phyloP scores from a whole-genome alignment of 441 rosid genomes.

The Viola pubescens region DNA sequence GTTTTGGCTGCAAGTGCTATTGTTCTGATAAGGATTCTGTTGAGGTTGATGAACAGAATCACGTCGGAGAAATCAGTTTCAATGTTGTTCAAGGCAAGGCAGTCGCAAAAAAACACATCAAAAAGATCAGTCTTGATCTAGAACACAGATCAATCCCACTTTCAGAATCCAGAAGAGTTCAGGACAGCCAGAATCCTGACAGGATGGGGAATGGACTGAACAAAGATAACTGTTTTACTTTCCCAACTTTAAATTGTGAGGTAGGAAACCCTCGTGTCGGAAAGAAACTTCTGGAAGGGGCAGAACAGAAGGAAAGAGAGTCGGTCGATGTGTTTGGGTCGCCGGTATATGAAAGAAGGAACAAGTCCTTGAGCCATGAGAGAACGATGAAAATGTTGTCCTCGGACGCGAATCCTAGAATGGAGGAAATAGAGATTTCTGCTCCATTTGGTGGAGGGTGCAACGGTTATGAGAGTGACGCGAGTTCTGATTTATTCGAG shows the following conservation, averaged over 20 bases:
- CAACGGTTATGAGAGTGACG: constrained; percentile 50
- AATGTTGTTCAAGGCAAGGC: constrained; percentile 21
- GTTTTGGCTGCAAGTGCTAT: constrained; percentile 53
- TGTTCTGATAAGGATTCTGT: constrained; percentile 56
- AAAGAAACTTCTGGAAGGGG: constrained; percentile 23
- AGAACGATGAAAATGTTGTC: constrained; percentile 35
- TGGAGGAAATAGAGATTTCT: constrained; percentile 26
- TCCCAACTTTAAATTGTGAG: constrained; percentile 21
- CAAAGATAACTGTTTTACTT: constrained; percentile 22
- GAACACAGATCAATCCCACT: constrained; percentile 7
- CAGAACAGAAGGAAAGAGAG: constrained; percentile 30
- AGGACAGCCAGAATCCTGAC: constrained; percentile 14
- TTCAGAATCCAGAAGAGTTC: constrained; percentile 15
- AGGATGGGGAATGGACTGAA: constrained; percentile 15
- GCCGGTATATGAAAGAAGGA: constrained; percentile 30
- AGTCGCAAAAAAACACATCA: constrained; percentile 8
- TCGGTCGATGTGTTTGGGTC: constrained; percentile 63
- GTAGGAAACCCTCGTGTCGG: constrained; percentile 25
- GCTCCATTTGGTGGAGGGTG: constrained; percentile 10
- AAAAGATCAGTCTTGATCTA: constrained; percentile 6
- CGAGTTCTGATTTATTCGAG: constrained; percentile 85
- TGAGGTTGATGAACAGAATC: constrained; percentile 35
- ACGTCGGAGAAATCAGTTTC: constrained; percentile 38
- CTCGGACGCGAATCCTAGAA: constrained; percentile 33
- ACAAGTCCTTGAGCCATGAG: constrained; percentile 27